Percentiles rank a stretch among this genome's conserved stretches.
Conservation (phyloP, 192 early-diverging fungal species). For the Coemansia sp. region DNA sequence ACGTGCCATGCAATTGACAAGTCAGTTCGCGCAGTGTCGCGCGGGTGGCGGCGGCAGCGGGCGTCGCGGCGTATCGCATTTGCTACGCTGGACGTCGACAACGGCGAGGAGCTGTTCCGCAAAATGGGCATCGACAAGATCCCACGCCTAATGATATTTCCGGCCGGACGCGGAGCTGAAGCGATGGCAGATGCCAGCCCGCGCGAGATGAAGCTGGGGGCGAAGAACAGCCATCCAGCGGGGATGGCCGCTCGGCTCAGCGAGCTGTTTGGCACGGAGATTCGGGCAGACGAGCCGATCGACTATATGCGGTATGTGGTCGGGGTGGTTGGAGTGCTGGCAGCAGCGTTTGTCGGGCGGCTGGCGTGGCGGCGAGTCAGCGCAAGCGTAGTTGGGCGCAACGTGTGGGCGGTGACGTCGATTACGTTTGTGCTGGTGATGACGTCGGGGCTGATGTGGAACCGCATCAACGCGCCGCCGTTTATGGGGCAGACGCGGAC, state of each 20-base stretch:
- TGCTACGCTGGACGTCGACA: conserved; percentile 47
- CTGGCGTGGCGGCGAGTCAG: conserved; percentile 31
- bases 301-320: conserved; percentile 29
- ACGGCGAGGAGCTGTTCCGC: conserved; percentile 50
- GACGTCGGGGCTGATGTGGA: conserved; percentile 56
- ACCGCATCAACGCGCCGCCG: conserved; percentile 47
- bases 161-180: conserved; percentile 30
- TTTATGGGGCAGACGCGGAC: conserved; percentile 42
- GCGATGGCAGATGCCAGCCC: conserved; percentile 35
- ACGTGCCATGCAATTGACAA: conserved; percentile 33
- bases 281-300: conserved; percentile 31
- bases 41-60: conserved; percentile 37
- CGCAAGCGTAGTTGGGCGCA: conserved; percentile 32
- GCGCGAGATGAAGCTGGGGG: conserved; percentile 34
- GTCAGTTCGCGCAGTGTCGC: conserved; percentile 38
- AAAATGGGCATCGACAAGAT: conserved; percentile 48
- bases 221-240: conserved; percentile 10
- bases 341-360: conserved; percentile 12
- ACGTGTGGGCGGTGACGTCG: conserved; percentile 28
- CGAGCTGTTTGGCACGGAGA: conserved; percentile 33
- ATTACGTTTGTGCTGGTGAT: conserved; percentile 53
- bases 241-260: conserved; percentile 43
- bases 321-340: conserved; percentile 7
- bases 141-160: conserved; percentile 48
- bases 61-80: conserved; percentile 24